Evolutionary conservation across 345 rosid genomes (phyloP).

Genomic region (Aquilaria yunnanensis): DNA sequence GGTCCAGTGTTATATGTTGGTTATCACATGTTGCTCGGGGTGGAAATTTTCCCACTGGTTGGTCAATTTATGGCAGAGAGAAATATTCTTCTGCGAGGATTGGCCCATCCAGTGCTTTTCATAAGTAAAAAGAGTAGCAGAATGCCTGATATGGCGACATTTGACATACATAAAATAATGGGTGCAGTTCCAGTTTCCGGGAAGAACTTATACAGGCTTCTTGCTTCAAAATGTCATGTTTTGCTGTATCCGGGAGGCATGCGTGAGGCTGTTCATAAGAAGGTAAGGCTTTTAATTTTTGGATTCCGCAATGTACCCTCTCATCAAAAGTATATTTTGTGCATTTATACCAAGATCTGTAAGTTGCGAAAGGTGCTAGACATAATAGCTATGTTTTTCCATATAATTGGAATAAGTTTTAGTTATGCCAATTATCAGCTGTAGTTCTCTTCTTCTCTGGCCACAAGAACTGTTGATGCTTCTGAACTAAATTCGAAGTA

Average conservation of each 20-base stretch:
- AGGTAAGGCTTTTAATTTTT: conserved; percentile 27
- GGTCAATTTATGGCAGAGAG: conserved; percentile 29
- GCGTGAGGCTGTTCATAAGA: conserved; percentile 73
- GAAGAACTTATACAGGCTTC: conserved; percentile 39
- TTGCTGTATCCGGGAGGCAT: conserved; percentile 74
- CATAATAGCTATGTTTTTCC: too few relatives aligned
- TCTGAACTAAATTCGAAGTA: neutral
- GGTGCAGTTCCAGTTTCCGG: conserved; percentile 67
- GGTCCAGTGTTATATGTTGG: conserved; percentile 75
- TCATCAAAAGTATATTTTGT: neutral
- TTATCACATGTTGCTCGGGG: conserved; percentile 68
- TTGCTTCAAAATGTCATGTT: conserved; percentile 52
- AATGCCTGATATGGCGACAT: conserved; percentile 21
- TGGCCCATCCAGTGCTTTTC: conserved; percentile 60
- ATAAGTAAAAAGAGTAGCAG: conserved; percentile 20
- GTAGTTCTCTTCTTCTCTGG: too few relatives aligned
- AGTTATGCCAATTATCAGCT: too few relatives aligned
- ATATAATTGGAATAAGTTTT: too few relatives aligned
- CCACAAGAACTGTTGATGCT: neutral
- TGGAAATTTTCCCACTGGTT: conserved; percentile 43
- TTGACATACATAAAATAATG: conserved; percentile 40
- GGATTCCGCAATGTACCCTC: neutral
- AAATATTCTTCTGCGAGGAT: conserved; percentile 54
- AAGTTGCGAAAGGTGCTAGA: too few relatives aligned
- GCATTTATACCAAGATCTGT: too few relatives aligned